phyloP scores from a whole-genome alignment of 75 land plant genomes.

The Pseudotsuga menziesii region DNA sequence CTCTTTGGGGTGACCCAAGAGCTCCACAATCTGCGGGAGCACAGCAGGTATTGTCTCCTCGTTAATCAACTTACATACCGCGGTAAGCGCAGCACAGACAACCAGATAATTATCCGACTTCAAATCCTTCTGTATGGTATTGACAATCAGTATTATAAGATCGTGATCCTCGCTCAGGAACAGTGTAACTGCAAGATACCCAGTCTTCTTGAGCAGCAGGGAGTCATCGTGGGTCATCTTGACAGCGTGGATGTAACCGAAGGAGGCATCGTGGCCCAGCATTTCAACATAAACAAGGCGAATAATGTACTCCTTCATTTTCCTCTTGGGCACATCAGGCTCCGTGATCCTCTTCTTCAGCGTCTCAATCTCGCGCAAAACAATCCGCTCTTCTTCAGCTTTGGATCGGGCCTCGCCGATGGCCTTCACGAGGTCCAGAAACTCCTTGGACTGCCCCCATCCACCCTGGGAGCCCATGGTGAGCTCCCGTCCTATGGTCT shows the following conservation, averaged over 20 bases:
- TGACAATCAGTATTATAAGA: constrained; percentile 89
- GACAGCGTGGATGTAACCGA: constrained; percentile 96
- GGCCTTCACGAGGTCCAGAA: constrained; percentile 87
- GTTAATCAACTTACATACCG: constrained; percentile 86
- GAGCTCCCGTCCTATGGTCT: constrained; percentile 94
- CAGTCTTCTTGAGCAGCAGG: constrained; percentile 71
- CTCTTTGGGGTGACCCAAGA: constrained; percentile 75
- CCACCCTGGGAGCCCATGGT: constrained; percentile 96
- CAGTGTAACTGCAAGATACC: constrained; percentile 89
- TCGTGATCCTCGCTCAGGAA: constrained; percentile 93
- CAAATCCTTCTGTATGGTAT: constrained; percentile 97
- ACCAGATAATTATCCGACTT: constrained; percentile 89
- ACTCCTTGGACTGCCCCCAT: constrained; percentile 84
- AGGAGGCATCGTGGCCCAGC: constrained; percentile 98
- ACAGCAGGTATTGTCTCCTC: constrained; percentile 99
- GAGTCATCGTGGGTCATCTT: constrained; percentile 96
- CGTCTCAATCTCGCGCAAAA: constrained; percentile 75
- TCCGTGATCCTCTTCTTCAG: constrained; percentile 70
- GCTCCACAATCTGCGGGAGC: constrained; percentile 80
- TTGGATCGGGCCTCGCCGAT: constrained; percentile 97
- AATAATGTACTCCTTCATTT: constrained; percentile 94
- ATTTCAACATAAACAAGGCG: constrained; percentile 93
- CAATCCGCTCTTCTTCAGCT: constrained; percentile 93
- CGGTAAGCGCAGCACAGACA: constrained; percentile 88
- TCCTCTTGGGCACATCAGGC: constrained; percentile 86